Evolutionary conservation across 1,284 basidiomycete species (phyloP), one percentile per base, ranked within the genome.

Genomic region (Ceratobasidium sp.): DNA sequence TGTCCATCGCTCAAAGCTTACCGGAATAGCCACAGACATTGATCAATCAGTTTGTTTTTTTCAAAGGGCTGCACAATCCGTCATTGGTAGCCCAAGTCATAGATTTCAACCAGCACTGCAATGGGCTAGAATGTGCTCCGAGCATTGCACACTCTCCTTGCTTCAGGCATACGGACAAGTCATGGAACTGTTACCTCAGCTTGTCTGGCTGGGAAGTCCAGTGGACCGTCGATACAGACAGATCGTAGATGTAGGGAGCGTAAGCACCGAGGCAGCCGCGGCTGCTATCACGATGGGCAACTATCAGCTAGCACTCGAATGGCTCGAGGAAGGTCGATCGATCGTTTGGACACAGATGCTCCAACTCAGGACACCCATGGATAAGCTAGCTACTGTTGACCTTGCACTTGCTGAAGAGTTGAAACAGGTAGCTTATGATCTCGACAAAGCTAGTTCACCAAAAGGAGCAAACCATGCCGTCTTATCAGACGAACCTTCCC

Each of bases 331-430:
- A 57, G 56, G 56, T 33, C 56, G 56, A 4, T 22, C 9, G n/a
- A 57, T 57, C 22, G 27, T 57, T 31, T 57, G 56, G 56, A 57
- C 31, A n/a, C 56, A 57, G 17, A 31, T 57, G 24, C 9, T 57
- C 56, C 27, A 24, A 7, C 56, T 57, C 19, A 24, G 56, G 3
- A 33, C 22, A 2, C 56, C 56, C 6, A 29, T 57, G 6, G 56
- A 57, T 33, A 19, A 33, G 3, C 29, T 57, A 9, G 1, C 4
- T 4, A 1, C 11, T 1, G 19, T 57, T 17, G 19, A 29, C 17
- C 56, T 29, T 1, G 29, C 29, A 7, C 17, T 57, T 14, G 56
- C 56, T 4, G 9, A 17, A 2, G 19, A 57, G 15, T 7, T 57
- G n/a, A 4, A 57, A 17, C 15, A 57, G 29, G 22, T 33, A 1